These are phyloP conservation scores for Voacanga thouarsii DNA, from an alignment of 257 asterid genomes.

Conservation along the genomic window DNA sequence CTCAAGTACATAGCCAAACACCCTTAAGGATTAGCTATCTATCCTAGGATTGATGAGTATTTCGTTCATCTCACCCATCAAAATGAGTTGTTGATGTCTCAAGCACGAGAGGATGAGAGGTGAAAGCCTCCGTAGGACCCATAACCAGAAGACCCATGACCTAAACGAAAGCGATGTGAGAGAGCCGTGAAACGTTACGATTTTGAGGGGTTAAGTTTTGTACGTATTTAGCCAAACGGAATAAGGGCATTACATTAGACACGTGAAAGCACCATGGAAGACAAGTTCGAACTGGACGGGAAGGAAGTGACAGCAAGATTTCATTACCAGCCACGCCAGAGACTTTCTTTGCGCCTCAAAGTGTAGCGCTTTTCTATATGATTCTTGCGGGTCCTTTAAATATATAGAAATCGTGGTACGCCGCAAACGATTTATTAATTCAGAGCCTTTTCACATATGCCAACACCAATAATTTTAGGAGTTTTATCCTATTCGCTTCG, in stretches of 20 bases:
- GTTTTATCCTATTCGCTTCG: background rate
- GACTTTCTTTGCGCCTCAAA: background rate
- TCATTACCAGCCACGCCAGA: background rate
- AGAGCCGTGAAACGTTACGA: background rate
- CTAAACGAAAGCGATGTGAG: background rate
- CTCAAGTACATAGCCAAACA: too few relatives aligned
- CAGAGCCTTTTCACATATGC: background rate
- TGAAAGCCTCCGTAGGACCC: background rate
- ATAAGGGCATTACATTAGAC: background rate
- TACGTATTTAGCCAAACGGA: background rate
- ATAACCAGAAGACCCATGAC: too few relatives aligned
- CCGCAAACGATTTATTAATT: background rate
- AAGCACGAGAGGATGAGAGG: background rate
- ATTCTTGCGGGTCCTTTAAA: constrained; percentile 1
- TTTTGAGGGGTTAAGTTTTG: background rate
- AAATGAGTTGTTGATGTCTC: background rate
- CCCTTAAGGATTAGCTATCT: too few relatives aligned
- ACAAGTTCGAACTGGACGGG: constrained; percentile 1
- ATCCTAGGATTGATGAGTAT: background rate
- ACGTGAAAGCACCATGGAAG: background rate
- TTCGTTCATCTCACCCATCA: background rate
- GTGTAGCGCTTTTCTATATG: constrained; percentile 7
- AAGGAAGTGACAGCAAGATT: constrained; percentile 10
- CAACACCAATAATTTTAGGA: background rate
- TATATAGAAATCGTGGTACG: background rate